Evolutionary conservation across 768 basidiomycete species (phyloP).

Genomic region (Suillus paluster): DNA sequence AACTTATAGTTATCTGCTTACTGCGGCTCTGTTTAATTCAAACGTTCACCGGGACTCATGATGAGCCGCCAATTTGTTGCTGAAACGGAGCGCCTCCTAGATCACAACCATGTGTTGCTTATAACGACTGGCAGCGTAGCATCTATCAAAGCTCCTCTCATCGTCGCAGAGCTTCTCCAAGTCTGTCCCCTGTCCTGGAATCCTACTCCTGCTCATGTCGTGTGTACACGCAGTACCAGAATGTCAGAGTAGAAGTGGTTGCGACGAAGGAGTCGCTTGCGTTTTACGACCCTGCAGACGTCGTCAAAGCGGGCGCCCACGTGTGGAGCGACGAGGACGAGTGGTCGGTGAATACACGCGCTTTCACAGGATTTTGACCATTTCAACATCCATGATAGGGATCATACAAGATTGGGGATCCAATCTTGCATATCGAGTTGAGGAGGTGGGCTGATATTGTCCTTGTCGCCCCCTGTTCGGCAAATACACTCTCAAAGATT

Average conservation of each 20-base stretch:
- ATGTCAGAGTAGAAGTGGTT: conserved; percentile 82
- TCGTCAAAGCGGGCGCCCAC: conserved; percentile 55
- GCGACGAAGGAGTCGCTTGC: conserved; percentile 78
- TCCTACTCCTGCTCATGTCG: background rate
- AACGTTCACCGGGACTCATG: background rate
- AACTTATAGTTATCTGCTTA: background rate
- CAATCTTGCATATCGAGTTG: conserved; percentile 95
- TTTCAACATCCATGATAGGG: no score
- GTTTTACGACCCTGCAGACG: conserved; percentile 68
- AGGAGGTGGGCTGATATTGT: conserved; percentile 95
- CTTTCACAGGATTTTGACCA: background rate
- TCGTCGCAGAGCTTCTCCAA: conserved; percentile 73
- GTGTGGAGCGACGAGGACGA: conserved; percentile 95
- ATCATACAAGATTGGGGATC: conserved; percentile 73
- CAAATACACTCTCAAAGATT: conserved; percentile 97
- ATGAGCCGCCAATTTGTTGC: conserved; percentile 26
- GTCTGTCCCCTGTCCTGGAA: conserved; percentile 38
- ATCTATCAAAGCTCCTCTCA: conserved; percentile 90
- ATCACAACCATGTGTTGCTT: conserved; percentile 67
- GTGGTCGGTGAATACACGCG: conserved; percentile 73
- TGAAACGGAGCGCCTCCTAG: conserved; percentile 28
- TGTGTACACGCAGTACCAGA: conserved; percentile 55
- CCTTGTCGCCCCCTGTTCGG: conserved; percentile 93
- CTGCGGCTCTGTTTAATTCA: background rate
- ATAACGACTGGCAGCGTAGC: conserved; percentile 95